Conservation (phyloP, 1,284 basidiomycete species). For the Hypsizygus ulmarius region DNA sequence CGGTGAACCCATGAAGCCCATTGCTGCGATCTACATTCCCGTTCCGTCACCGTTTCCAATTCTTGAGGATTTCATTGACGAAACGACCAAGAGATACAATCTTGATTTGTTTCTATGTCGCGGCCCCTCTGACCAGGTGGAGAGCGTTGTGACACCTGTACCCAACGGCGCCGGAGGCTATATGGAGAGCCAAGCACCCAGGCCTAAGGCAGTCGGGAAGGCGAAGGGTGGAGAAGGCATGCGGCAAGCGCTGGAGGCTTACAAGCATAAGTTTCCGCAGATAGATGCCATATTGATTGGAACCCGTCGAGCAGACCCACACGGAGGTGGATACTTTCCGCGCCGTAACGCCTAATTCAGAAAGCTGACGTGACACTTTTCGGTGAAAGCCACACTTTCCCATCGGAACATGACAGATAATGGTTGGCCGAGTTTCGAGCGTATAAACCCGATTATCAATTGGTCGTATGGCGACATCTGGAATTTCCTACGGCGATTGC, state of each 20-base stretch:
- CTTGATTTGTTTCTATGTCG: conserved; percentile 73
- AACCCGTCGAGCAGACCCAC: conserved; percentile 85
- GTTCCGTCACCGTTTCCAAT: conserved; percentile 84
- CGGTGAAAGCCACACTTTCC: conserved; percentile 55
- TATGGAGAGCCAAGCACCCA: conserved; percentile 12
- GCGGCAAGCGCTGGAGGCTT: conserved; percentile 76
- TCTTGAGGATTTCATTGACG: conserved; percentile 83
- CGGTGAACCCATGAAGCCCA: conserved; percentile 42
- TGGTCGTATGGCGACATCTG: conserved; percentile 93
- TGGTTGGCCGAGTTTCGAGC: conserved; percentile 87
- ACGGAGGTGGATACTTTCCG: conserved; percentile 68
- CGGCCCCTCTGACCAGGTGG: conserved; percentile 41
- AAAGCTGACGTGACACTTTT: conserved; percentile 6
- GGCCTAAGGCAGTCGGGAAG: conserved; percentile 40
- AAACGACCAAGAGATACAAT: conserved; percentile 65
- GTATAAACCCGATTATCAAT: conserved; percentile 94
- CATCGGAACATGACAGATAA: conserved; percentile 79
- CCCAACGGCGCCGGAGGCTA: conserved; percentile 21
- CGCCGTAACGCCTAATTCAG: background rate
- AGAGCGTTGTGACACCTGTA: conserved; percentile 40
- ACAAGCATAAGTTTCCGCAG: conserved; percentile 63
- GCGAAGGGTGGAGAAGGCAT: conserved; percentile 74
- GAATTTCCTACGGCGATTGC: conserved; percentile 76
- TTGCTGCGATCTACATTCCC: conserved; percentile 86
- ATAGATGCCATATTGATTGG: conserved; percentile 87